Base-by-base conservation (phyloP, 495 filamentous ascomycete genomes). In the Penicillium canariense region DNA sequence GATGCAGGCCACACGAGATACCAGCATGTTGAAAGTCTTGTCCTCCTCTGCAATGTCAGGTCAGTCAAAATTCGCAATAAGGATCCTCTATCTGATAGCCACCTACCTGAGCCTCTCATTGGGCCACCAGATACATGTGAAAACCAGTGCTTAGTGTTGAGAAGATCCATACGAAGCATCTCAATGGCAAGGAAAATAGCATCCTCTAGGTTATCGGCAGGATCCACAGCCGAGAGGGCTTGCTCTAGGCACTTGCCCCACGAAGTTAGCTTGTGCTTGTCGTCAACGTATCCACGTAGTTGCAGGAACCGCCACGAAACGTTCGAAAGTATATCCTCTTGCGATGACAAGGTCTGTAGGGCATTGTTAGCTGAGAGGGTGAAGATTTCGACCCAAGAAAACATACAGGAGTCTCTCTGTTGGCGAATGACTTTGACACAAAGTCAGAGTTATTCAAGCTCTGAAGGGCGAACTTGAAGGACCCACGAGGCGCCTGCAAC, bases 241-340 rank as follows among this genome's bases (percentile, higher is more conserved):
- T 82, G 80, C 30, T 84, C 80, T 20, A 97, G 73, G 10, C 89
- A 89, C 54, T 84, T 79, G 23, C 94, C 94, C 93, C 92, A 96
- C 23, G 69, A 55, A 7, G 92, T 96, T 25, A 97, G 80, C 52
- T 84, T 77, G 69, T 97, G 94, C 42, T 84, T 82, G 43, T 86
- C 81, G 56, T 95, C 82, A 32, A 94, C 74, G 59, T 96, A 97
- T 9, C 83, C 90, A 42, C 92, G 86, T 35, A 97, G 76, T 67
- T 97, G 90, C 26, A 97, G 75, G 68, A 96, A 93, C 35, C 90
- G 83, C 87, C 90, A 96, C 44, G 90, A 70, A 3, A 87, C 82
- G 63, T 96, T 89, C 17, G 83, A 82, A 10, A 86, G 69, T 43
- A 97, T 81, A 58, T 96, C 82, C n/a, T 87, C 78, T 52, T 81